Evolutionary conservation across 257 asterid genomes (phyloP).

Genomic region (Solanum pinnatisectum): DNA sequence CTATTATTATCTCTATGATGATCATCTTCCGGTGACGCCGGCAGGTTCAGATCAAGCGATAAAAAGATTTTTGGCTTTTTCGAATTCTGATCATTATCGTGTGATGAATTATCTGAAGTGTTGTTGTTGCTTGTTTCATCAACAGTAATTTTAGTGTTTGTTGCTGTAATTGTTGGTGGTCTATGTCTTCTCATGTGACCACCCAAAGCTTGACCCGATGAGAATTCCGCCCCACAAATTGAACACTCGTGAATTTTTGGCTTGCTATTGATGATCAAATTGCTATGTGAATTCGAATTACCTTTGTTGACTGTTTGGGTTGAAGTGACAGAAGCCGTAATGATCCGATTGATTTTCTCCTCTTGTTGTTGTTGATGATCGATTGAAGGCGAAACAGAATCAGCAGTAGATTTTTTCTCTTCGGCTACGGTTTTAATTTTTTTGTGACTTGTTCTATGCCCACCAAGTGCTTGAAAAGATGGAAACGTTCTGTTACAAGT

Average conservation of each 20-base stretch:
- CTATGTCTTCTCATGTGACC: conserved; percentile 11
- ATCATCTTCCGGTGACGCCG: conserved; percentile 8
- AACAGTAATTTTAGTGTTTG: background rate
- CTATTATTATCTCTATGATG: background rate
- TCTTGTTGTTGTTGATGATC: background rate
- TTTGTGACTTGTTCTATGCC: conserved; percentile 85
- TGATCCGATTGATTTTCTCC: background rate
- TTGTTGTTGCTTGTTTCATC: background rate
- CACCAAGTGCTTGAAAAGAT: conserved; percentile 85
- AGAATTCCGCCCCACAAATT: conserved; percentile 5
- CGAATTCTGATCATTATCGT: background rate
- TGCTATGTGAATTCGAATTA: background rate
- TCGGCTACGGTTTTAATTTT: conserved; percentile 35
- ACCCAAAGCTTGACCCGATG: conserved; percentile 9
- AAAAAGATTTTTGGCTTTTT: background rate
- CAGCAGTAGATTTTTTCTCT: conserved; percentile 15
- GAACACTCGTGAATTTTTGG: conserved; percentile 6
- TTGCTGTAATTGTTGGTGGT: background rate
- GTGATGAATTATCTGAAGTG: background rate
- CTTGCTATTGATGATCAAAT: background rate
- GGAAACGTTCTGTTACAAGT: conserved; percentile 70
- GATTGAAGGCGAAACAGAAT: background rate
- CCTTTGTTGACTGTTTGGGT: conserved; percentile 7
- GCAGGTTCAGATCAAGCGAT: conserved; percentile 6
- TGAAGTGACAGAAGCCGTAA: conserved; percentile 1